Base-by-base conservation (phyloP, 2,329 filamentous ascomycete species). In the Botrytis byssoidea region DNA sequence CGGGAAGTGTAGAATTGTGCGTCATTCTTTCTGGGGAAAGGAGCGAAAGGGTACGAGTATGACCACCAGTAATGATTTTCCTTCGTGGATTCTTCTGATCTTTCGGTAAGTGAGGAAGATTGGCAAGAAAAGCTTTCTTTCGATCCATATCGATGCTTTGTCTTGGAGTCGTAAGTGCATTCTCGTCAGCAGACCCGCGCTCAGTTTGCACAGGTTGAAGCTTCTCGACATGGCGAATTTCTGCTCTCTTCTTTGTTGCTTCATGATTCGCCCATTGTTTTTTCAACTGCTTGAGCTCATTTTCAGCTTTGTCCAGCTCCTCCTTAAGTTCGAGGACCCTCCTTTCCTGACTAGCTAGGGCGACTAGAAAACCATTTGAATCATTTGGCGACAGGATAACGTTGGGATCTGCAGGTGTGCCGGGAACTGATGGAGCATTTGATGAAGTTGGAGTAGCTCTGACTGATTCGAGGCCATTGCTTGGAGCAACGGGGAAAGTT, bases 311-410 rank as follows among this genome's bases (percentile, higher is more conserved):
- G 37, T 86, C 85, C n/a, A 99, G 85, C 82, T 98, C 95, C 82
- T 99, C 96, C 74, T 91, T 92, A 70, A 99, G 85, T 83, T 98
- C 96, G 73, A 99, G 84, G 2, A 99, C 95, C 77, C 90, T 91
- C 73, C 96, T 88, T 84, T 99, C 96, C 83, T 98, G 95, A 22
- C 93, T 91, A 63, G 96, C 96, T 79, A 99, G 92, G 73, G 95
- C 92, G 75, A 94, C 95, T 77, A 99, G 90, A 79, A 98, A 93
- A 0, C 76, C 78, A 37, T 69, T 78, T 8, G 79, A 74, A 71
- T 82, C 81, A 55, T 76, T 78, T 22, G 79, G 78, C 7, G 79
- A 80, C 22, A 75, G 74, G 44, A 77, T 73, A 35, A 74, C 48
- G 20, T 73, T 73, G 18, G 70, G 37, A 14, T 80, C 78, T 48